Evolutionary conservation across 345 rosid species (phyloP).

Genomic region (Citrus trifoliata): DNA sequence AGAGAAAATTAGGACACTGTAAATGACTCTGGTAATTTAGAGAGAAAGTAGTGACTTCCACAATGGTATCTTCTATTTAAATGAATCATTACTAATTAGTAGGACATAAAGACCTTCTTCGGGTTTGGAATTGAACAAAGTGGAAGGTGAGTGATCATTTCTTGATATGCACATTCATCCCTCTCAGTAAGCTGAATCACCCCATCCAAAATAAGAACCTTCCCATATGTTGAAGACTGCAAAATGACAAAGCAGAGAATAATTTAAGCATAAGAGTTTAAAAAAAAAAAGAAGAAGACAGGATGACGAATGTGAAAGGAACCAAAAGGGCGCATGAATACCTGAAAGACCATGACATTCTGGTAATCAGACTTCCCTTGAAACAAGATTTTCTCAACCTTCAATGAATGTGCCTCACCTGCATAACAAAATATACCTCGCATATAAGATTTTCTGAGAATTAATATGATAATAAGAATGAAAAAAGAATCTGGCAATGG

Average conservation of each 20-base stretch:
- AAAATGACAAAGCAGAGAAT: background rate
- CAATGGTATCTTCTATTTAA: background rate
- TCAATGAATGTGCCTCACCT: constrained; percentile 98
- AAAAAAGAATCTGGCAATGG: background rate
- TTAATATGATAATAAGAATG: background rate
- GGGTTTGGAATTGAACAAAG: constrained; percentile 88
- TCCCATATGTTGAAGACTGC: constrained; percentile 94
- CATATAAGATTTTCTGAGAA: background rate
- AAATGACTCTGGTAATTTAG: background rate
- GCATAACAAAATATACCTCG: constrained; percentile 13
- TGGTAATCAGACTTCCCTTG: constrained; percentile 92
- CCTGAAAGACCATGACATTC: constrained; percentile 90
- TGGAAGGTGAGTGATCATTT: constrained; percentile 97
- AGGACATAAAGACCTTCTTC: constrained; percentile 53
- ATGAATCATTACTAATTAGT: background rate
- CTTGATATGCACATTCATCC: constrained; percentile 98
- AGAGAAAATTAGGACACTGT: background rate
- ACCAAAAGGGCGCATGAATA: constrained; percentile 15
- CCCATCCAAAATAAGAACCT: constrained; percentile 92
- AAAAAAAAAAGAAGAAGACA: too few relatives aligned
- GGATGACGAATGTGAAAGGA: background rate
- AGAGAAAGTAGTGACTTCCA: background rate
- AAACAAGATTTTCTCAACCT: constrained; percentile 76
- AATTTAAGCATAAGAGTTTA: background rate
- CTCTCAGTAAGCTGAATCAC: constrained; percentile 95